Evolutionary conservation across 2,329 filamentous ascomycete species (phyloP), one percentile per base, ranked within the genome.

Genomic region (Hymenoscyphus fructigenus): DNA sequence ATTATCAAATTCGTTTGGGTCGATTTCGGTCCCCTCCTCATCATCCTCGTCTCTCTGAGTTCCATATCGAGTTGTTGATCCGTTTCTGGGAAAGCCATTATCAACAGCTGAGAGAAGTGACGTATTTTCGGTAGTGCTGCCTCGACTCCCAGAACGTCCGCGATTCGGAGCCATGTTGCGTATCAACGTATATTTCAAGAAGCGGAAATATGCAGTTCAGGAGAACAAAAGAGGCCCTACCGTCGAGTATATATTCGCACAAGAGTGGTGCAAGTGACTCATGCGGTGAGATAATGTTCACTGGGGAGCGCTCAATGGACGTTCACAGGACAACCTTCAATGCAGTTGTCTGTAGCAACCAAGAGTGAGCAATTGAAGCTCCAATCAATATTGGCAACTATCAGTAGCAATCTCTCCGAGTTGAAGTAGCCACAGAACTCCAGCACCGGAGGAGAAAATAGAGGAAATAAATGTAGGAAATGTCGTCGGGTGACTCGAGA

Each of bases 1-100:
- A 23, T 70, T 59, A 50, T 75, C 73, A 53, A 75, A 75, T 36
- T 71, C 73, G 64, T 75, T 72, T 3, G 71, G 62, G 28, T 74
- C 70, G 36, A 74, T 73, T 9, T 75, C 72, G 87, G 71, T 81
- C 85, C 73, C 75, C 10, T 65, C 56, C 1, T 72, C 67, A 7
- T 66, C 66, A 14, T 28, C 23, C 14, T 64, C 62, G 20, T 68
- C 64, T 10, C 66, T 63, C 0, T 64, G 57, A 23, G 63, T 62
- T 26, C 41, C 38, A 10, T 61, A 59, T 26, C 61, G 59, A 44
- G 64, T 60, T 26, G 44, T 36, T 2, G 63, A 61, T 26, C 61
- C 63, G 62, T 64, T 59, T 50, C 59, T 26, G 15, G 60, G 41
- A 17, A 34, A 57, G 17, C 61, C 34, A 64, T 64, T 57, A 17